A percentile compares a stretch with the other conserved stretches of the same genome.
Evolutionary conservation across 1,139 yeast genomes (phyloP).

Genomic region (Meyerozyma guilliermondii): DNA sequence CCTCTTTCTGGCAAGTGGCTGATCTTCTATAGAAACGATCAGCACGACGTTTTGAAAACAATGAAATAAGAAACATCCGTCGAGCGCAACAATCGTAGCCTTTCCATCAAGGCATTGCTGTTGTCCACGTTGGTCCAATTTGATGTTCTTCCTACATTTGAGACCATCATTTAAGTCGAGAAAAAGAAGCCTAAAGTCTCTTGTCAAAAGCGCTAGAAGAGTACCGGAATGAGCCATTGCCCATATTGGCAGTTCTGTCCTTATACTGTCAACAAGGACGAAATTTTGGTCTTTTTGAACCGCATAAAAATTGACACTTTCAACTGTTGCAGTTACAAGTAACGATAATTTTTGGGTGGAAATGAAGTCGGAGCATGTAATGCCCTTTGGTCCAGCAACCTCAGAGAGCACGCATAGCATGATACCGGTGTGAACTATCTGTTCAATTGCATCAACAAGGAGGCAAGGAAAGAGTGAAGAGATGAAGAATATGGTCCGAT

Average conservation of each 20-base stretch:
- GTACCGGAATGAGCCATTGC: not conserved
- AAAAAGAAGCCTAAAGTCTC: not conserved
- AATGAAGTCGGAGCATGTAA: not conserved
- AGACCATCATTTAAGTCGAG: not conserved
- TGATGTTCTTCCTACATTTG: constrained; percentile 1
- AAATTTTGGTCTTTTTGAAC: not conserved
- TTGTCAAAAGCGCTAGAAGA: not conserved
- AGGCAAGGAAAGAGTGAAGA: not conserved
- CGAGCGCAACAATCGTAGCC: constrained; percentile 18
- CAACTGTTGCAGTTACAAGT: not conserved
- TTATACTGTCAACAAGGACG: not conserved
- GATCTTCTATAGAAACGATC: constrained; percentile 11
- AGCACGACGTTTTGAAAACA: constrained; percentile 28
- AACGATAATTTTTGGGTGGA: not conserved
- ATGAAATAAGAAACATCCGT: constrained; percentile 19
- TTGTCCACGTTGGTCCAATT: constrained; percentile 23
- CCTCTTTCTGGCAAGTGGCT: constrained; percentile 2
- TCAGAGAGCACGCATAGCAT: not conserved
- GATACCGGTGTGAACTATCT: not conserved
- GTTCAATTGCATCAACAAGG: too few relatives aligned
- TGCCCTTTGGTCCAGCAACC: not conserved
- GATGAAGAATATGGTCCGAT: not conserved
- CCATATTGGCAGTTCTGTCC: not conserved
- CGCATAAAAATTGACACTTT: not conserved
- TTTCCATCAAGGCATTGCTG: constrained; percentile 22